These are phyloP conservation scores for Solanum pimpinellifolium DNA, from an alignment of 257 asterid genomes.

Conservation along the genomic window DNA sequence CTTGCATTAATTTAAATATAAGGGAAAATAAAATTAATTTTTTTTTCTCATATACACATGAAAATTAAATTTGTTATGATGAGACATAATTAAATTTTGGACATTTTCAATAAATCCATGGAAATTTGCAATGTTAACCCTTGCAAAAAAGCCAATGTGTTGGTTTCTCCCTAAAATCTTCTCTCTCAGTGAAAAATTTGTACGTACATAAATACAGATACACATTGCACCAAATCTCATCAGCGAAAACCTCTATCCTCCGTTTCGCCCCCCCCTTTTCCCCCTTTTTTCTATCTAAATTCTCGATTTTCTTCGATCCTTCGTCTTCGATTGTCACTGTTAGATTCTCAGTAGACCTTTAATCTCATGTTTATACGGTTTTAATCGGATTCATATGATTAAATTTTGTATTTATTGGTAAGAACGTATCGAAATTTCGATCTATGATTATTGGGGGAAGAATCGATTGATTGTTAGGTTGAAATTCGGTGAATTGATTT, in stretches of 20 bases:
- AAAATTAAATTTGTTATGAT: neutral
- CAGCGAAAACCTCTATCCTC: conserved; percentile 19
- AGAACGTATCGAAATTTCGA: neutral
- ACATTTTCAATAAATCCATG: neutral
- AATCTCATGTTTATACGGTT: conserved; percentile 4
- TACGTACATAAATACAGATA: conserved; percentile 1
- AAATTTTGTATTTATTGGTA: conserved; percentile 2
- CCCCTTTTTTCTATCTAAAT: conserved; percentile 17
- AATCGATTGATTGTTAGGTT: neutral
- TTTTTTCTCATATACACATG: neutral
- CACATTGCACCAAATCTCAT: conserved; percentile 35
- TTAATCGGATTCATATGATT: neutral
- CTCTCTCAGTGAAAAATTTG: neutral
- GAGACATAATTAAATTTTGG: neutral
- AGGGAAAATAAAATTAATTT: neutral
- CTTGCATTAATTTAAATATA: neutral
- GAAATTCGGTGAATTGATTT: neutral
- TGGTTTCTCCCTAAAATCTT: neutral
- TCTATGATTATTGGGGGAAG: neutral
- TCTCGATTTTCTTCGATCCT: conserved; percentile 38
- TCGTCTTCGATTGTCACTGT: conserved; percentile 22
- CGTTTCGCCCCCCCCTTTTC: neutral
- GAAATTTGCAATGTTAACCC: neutral
- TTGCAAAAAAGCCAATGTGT: neutral
- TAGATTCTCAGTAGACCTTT: conserved; percentile 19